Percentiles rank a stretch among this genome's conserved stretches.
These are phyloP conservation scores for Lathyrus tuberosus DNA, from an alignment of 306 rosid species.

Conservation along the genomic window DNA sequence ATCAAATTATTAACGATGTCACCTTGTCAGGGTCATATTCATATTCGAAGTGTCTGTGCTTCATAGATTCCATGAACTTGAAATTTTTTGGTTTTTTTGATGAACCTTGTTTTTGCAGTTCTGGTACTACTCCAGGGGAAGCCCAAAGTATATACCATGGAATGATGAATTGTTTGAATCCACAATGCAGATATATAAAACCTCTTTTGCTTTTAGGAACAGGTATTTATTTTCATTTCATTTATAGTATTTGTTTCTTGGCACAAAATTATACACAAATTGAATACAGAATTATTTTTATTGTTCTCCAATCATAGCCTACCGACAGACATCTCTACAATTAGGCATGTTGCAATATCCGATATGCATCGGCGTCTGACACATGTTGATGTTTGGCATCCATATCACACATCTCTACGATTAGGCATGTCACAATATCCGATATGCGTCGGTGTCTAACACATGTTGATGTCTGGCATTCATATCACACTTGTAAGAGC, in stretches of 20 bases:
- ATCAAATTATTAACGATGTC: too few species aligned
- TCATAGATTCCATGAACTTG: not conserved
- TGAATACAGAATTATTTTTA: not conserved
- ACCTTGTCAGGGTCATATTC: too few species aligned
- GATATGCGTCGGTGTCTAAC: too few species aligned
- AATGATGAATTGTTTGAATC: slow-evolving; percentile 81
- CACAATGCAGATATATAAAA: slow-evolving; percentile 77
- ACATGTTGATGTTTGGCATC: too few species aligned
- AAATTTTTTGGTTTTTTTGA: slow-evolving; percentile 10
- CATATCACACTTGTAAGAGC: too few species aligned
- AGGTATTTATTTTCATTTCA: slow-evolving; percentile 46
- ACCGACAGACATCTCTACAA: too few species aligned
- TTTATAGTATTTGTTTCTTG: not conserved
- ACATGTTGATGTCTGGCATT: too few species aligned
- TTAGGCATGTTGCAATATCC: too few species aligned
- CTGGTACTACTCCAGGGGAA: slow-evolving; percentile 96
- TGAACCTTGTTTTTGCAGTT: slow-evolving; percentile 55
- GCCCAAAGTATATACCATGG: slow-evolving; percentile 90
- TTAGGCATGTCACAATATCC: too few species aligned
- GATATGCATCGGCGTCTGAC: too few species aligned
- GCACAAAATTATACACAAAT: not conserved
- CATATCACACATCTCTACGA: too few species aligned
- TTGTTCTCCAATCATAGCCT: not conserved
- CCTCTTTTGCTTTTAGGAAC: slow-evolving; percentile 93
- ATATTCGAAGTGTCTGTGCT: too few species aligned